phyloP scores from a whole-genome alignment of 345 rosid species.

The Anastatica hierochuntica region DNA sequence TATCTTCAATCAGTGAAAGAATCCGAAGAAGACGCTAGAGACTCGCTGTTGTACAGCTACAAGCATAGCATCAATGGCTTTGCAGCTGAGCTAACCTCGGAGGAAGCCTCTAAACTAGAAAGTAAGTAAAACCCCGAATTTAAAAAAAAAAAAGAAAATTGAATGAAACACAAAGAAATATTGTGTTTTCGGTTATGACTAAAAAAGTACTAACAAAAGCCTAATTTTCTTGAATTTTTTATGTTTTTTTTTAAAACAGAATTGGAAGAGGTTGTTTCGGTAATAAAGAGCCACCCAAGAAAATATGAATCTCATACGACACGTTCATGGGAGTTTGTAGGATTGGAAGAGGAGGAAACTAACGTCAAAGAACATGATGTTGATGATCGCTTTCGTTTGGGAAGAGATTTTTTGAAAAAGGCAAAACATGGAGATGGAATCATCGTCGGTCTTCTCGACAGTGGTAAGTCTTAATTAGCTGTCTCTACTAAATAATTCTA shows the following conservation, averaged over 20 bases:
- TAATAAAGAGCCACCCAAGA: conserved; percentile 35
- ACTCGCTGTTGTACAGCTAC: conserved; percentile 79
- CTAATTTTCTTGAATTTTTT: background rate
- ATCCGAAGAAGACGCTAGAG: conserved; percentile 48
- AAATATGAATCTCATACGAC: conserved; percentile 64
- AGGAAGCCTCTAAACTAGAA: conserved; percentile 52
- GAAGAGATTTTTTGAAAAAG: conserved; percentile 27
- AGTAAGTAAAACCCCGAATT: background rate
- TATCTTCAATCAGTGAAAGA: conserved; percentile 53
- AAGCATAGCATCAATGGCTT: conserved; percentile 83
- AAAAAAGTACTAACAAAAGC: too few relatives aligned
- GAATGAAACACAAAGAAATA: too few relatives aligned
- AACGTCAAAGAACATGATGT: conserved; percentile 6
- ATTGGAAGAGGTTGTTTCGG: conserved; percentile 51
- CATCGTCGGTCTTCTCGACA: conserved; percentile 70
- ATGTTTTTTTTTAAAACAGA: conserved; percentile 25
- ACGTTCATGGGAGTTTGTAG: conserved; percentile 84
- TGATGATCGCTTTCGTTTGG: conserved; percentile 23
- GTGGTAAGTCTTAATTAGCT: conserved; percentile 36
- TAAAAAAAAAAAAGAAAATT: too few relatives aligned
- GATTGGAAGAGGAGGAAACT: conserved; percentile 37
- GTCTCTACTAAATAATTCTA: conserved; percentile 3
- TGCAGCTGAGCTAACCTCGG: conserved; percentile 51
- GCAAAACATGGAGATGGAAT: conserved; percentile 59
- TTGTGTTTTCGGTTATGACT: background rate